These are phyloP conservation scores for Pachysandra terminalis DNA, from an alignment of 164 flowering plant species.

Conservation along the genomic window DNA sequence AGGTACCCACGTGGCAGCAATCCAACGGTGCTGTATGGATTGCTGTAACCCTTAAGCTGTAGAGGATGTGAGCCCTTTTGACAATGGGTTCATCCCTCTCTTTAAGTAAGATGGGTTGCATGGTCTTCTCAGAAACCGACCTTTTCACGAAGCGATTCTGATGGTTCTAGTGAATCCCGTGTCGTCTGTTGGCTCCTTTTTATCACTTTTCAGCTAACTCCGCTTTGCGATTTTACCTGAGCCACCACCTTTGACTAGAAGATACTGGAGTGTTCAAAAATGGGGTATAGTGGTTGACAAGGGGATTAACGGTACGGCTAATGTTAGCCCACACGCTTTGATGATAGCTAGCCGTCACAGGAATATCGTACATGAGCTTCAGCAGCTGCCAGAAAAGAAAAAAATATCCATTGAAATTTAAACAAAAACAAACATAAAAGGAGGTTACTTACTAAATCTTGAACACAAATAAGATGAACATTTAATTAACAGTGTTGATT, in stretches of 20 bases:
- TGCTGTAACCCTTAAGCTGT: too few species aligned
- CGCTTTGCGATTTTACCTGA: slow-evolving; percentile 38
- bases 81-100: slow-evolving; percentile 5
- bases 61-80: too few species aligned
- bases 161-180: slow-evolving; percentile 7
- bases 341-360: slow-evolving; percentile 88
- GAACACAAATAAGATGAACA: too few species aligned
- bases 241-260: slow-evolving; percentile 86
- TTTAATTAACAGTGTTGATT: too few species aligned
- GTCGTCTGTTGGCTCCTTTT: not conserved
- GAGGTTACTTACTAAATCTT: too few species aligned
- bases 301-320: slow-evolving; percentile 63
- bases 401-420: too few species aligned
- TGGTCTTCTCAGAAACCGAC: slow-evolving; percentile 8
- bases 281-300: slow-evolving; percentile 68
- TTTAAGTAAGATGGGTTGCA: slow-evolving; percentile 8
- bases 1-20: too few species aligned
- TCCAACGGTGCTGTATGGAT: too few species aligned
- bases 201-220: not conserved
- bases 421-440: too few species aligned
- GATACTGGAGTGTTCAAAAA: slow-evolving; percentile 74
- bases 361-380: slow-evolving; percentile 97
- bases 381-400: slow-evolving; percentile 55
- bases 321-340: slow-evolving; percentile 90
- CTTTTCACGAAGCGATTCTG: slow-evolving; percentile 19